phyloP scores from a whole-genome alignment of 148 eudicot species.

The Polygonum aviculare region DNA sequence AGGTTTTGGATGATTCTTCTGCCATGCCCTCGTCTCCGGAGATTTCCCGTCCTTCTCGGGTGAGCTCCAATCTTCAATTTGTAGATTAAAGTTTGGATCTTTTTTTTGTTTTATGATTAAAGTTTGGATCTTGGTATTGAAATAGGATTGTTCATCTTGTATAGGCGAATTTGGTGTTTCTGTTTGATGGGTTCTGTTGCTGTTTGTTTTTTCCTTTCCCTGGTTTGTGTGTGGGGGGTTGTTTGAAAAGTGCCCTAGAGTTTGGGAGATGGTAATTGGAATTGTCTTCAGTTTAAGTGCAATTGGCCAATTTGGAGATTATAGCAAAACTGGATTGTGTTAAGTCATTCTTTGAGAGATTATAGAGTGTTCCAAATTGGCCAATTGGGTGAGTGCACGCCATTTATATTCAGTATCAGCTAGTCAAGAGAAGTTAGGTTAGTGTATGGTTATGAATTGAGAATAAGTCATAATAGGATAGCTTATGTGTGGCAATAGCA shows the following conservation, averaged over 20 bases:
- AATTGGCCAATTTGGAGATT: too few relatives aligned
- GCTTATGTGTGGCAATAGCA: neutral
- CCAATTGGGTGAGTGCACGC: too few relatives aligned
- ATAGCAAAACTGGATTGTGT: too few relatives aligned
- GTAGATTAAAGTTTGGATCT: neutral
- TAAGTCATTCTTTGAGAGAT: too few relatives aligned
- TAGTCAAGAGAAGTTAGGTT: neutral
- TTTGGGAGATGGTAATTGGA: too few relatives aligned
- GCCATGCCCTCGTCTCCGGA: constrained; percentile 13
- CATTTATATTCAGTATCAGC: neutral
- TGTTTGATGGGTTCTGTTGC: neutral
- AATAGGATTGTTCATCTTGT: neutral
- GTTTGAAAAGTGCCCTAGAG: too few relatives aligned
- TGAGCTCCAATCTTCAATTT: constrained; percentile 24
- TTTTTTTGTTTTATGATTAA: too few relatives aligned
- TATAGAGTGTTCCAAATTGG: neutral
- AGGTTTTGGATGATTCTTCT: constrained; percentile 22
- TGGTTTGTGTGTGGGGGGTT: too few relatives aligned
- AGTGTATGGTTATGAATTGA: neutral
- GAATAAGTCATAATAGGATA: neutral
- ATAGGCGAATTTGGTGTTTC: neutral
- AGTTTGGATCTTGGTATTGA: neutral
- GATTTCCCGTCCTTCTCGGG: constrained; percentile 32
- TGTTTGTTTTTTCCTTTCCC: neutral
- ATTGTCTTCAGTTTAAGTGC: too few relatives aligned